Percentiles rank a stretch among this genome's conserved stretches.
Evolutionary conservation across 1,284 basidiomycete genomes (phyloP).

Genomic region (Wallemia hederae): DNA sequence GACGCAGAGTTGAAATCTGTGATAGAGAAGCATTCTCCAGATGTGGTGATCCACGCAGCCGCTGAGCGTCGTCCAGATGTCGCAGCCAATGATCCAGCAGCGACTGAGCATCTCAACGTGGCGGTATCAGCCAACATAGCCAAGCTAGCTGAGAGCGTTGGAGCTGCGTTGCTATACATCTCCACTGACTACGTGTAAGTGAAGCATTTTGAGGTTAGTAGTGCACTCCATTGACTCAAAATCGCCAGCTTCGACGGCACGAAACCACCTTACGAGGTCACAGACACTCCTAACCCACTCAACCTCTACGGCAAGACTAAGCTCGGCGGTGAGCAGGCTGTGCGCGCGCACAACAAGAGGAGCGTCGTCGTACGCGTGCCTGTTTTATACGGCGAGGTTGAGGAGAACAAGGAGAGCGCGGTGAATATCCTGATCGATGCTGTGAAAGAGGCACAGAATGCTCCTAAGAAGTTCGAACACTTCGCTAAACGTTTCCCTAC

Average conservation of each 20-base stretch:
- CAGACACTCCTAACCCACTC: conserved; percentile 19
- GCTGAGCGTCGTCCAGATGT: conserved; percentile 20
- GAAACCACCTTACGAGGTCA: conserved; percentile 19
- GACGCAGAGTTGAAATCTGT: conserved; percentile 15
- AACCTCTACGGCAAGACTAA: conserved; percentile 19
- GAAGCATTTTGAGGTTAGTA: neutral
- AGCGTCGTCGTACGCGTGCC: conserved; percentile 18
- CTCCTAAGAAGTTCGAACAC: neutral
- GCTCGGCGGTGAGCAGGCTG: conserved; percentile 6
- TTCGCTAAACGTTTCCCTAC: conserved; percentile 18
- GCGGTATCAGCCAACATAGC: conserved; percentile 14
- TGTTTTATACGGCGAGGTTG: conserved; percentile 17
- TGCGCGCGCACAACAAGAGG: conserved; percentile 8
- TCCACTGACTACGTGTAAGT: conserved; percentile 15
- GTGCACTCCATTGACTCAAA: neutral
- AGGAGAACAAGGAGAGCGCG: conserved; percentile 19
- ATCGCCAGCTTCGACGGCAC: conserved; percentile 11
- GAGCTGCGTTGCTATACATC: conserved; percentile 18
- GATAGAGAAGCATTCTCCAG: conserved; percentile 15
- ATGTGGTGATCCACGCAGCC: conserved; percentile 21
- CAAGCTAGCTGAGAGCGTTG: conserved; percentile 11
- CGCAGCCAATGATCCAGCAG: conserved; percentile 17
- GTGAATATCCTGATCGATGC: conserved; percentile 20
- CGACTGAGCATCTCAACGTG: conserved; percentile 20
- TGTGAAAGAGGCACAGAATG: conserved; percentile 7